Evolutionary conservation across 2,329 filamentous ascomycete genomes (phyloP), one percentile per base, ranked within the genome.

Genomic region (Microsporum canis): DNA sequence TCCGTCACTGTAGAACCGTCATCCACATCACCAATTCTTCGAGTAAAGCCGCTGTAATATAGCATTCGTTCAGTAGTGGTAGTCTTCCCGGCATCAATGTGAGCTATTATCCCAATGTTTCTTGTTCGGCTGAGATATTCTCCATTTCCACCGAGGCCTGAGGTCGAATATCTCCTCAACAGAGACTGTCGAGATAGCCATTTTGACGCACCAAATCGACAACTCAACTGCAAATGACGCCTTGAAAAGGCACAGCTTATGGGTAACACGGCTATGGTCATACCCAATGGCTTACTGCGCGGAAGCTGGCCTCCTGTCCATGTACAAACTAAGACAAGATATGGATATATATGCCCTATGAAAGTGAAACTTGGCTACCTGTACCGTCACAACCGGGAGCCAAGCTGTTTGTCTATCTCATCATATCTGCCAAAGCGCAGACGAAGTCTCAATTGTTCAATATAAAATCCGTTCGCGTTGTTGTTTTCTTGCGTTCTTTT

Each of bases 41-140:
- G 82, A 7, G 91, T 95, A 64, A 91, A 86, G 57, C 94, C 92
- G 72, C 90, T 95, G 70, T 96, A 96, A 71, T 91, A 97, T 70
- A 99, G 87, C 92, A 97, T 97, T 62, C 94, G 91, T 84, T 99
- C 94, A 2, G 94, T 97, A 0, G 94, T 99, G 0, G 94, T 97
- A 0, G 94, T 99, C 79, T 99, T 99, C 6, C 94, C 94, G 61
- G 94, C 94, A 84, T 97, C 94, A 66, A 99, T 96, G 74, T 99
- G 94, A 63, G 94, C 94, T 73, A 99, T 96, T 67, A 99, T 97
- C 64, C 94, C 94, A 71, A 99, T 96, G 71, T 99, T 99, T 67
- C 92, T 83, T 58, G 91, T 94, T 68, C 83, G 83, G 43, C 83
- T 79, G 17, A 85, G 77, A 63, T 70, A 65, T 34, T 33, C 58